Evolutionary conservation across 129 eudicot species (phyloP).

Genomic region (Flaveria linearis): DNA sequence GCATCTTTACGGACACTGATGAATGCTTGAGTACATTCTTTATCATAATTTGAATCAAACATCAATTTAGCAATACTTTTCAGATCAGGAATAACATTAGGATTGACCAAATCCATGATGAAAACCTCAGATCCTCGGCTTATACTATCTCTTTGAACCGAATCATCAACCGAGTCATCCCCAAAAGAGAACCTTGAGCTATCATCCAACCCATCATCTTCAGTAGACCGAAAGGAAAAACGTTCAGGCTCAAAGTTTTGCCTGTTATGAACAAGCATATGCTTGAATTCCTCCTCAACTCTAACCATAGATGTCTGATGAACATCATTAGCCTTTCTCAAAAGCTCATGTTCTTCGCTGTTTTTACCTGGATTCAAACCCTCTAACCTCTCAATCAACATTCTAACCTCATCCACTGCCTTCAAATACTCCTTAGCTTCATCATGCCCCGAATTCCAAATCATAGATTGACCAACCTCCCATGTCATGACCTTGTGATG

Average conservation of each 20-base stretch:
- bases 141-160: slow-evolving; percentile 63
- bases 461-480: slow-evolving; percentile 66
- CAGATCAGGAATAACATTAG: slow-evolving; percentile 64
- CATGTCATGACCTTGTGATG: slow-evolving; percentile 58
- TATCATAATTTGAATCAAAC: slow-evolving; percentile 69
- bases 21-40: slow-evolving; percentile 68
- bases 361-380: slow-evolving; percentile 42
- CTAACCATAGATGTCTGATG: slow-evolving; percentile 74
- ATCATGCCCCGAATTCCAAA: slow-evolving; percentile 66
- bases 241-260: slow-evolving; percentile 81
- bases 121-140: slow-evolving; percentile 62
- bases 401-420: slow-evolving; percentile 53
- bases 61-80: slow-evolving; percentile 60
- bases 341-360: slow-evolving; percentile 40
- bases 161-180: slow-evolving; percentile 69
- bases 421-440: slow-evolving; percentile 64
- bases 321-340: slow-evolving; percentile 60
- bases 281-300: slow-evolving; percentile 76
- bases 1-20: slow-evolving; percentile 71
- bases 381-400: slow-evolving; percentile 58
- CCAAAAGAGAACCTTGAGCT: slow-evolving; percentile 62
- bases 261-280: slow-evolving; percentile 68
- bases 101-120: slow-evolving; percentile 65
- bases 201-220: slow-evolving; percentile 64
- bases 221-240: slow-evolving; percentile 75